phyloP scores from a whole-genome alignment of 768 basidiomycete species.

The Boletus reticuloceps region DNA sequence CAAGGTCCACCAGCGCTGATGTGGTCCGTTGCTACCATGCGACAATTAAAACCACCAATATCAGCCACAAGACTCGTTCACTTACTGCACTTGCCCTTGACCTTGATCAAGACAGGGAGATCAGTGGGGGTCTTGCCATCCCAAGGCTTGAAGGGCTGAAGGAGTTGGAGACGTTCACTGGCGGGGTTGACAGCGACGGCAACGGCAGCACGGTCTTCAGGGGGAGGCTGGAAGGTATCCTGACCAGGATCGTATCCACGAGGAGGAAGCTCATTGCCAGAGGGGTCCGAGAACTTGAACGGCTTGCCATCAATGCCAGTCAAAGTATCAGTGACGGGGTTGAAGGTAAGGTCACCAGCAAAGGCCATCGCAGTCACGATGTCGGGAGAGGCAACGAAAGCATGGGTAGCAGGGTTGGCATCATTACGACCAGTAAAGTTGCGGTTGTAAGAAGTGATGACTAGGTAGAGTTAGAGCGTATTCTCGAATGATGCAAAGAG shows the following conservation, averaged over 20 bases:
- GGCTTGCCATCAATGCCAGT: conserved; percentile 88
- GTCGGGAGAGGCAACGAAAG: conserved; percentile 91
- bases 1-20: conserved; percentile 98
- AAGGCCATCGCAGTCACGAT: conserved; percentile 97
- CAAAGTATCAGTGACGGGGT: conserved; percentile 91
- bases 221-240: conserved; percentile 96
- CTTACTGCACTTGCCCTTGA: conserved; percentile 97
- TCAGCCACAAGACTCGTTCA: conserved; percentile 14
- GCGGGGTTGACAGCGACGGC: conserved; percentile 82
- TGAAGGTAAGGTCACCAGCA: conserved; percentile 92
- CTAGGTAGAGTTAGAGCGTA: conserved; percentile 35
- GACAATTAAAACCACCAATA: neutral
- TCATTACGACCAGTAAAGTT: conserved; percentile 99
- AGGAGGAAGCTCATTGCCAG: conserved; percentile 91
- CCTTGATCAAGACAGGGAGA: conserved; percentile 96
- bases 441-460: conserved; percentile 99
- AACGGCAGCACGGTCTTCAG: conserved; percentile 78
- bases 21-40: conserved; percentile 73
- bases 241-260: conserved; percentile 95
- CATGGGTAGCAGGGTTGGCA: conserved; percentile 98
- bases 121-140: conserved; percentile 88
- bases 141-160: conserved; percentile 89
- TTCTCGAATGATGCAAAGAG: neutral
- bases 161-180: conserved; percentile 87
- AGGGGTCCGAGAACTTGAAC: conserved; percentile 95